Conservation (phyloP, 208 protist species). For the Vickermania ingenoplastis region DNA sequence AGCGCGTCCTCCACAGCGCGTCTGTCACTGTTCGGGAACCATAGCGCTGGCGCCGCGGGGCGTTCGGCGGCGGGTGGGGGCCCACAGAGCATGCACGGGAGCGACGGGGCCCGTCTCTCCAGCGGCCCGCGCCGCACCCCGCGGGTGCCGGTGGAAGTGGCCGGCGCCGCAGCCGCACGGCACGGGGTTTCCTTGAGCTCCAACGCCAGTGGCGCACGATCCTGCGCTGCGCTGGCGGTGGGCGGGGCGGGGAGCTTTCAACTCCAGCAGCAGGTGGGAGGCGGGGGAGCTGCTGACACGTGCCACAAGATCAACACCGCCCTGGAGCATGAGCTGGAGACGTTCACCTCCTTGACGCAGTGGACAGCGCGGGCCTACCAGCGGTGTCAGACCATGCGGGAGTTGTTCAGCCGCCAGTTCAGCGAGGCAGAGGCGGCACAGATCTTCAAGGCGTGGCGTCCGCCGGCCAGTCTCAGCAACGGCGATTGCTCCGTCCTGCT, state of each 20-base stretch:
- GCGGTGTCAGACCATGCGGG: conserved; percentile 32
- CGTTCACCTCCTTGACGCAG: conserved; percentile 40
- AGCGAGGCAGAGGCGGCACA: conserved; percentile 58
- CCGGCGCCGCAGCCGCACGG: neutral
- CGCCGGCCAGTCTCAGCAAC: conserved; percentile 4
- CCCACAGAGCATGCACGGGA: neutral
- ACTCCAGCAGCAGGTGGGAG: too few relatives aligned
- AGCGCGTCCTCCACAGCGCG: too few relatives aligned
- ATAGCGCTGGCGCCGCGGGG: neutral
- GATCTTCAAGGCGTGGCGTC: conserved; percentile 26
- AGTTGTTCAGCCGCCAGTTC: conserved; percentile 57
- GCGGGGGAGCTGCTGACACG: too few relatives aligned
- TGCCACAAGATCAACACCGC: conserved; percentile 63
- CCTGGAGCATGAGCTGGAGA: conserved; percentile 52
- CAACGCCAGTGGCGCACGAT: too few relatives aligned
- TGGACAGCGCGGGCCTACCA: conserved; percentile 46
- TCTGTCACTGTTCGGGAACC: too few relatives aligned
- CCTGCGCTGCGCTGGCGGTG: too few relatives aligned
- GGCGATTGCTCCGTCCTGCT: too few relatives aligned
- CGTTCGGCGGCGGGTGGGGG: neutral
- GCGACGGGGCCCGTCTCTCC: neutral
- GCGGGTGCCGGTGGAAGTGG: neutral
- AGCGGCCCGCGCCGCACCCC: neutral
- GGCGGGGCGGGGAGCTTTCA: too few relatives aligned
- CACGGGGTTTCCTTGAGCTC: too few relatives aligned